Conservation (phyloP, 768 basidiomycete species). For the Rhodocollybia butyracea region DNA sequence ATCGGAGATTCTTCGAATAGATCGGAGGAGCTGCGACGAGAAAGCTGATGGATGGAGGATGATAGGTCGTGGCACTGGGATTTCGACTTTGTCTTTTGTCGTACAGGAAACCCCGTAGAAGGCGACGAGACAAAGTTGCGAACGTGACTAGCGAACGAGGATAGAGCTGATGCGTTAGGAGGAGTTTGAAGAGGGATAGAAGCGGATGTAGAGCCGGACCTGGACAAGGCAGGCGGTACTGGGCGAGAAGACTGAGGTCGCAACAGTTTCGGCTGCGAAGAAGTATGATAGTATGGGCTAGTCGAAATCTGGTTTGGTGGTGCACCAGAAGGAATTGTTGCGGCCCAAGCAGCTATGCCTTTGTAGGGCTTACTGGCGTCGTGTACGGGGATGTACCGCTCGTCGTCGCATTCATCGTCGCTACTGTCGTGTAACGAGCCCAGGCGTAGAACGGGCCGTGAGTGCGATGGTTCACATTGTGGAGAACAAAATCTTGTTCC, state of each 20-base stretch:
- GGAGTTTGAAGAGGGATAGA: background rate
- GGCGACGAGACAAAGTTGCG: slow-evolving; percentile 1
- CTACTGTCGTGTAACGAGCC: no score
- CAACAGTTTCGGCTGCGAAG: background rate
- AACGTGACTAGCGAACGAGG: background rate
- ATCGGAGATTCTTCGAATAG: background rate
- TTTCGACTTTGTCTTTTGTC: background rate
- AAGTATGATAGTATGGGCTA: background rate
- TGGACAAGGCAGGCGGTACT: background rate
- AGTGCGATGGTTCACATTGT: background rate
- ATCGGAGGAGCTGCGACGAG: background rate
- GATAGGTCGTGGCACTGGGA: background rate
- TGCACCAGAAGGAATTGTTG: background rate
- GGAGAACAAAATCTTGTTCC: background rate
- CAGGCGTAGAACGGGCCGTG: background rate
- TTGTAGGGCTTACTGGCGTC: background rate
- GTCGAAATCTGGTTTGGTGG: background rate
- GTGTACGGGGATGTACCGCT: background rate
- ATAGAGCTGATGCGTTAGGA: background rate
- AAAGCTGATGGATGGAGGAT: background rate
- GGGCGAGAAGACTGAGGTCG: background rate
- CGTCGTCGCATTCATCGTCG: background rate
- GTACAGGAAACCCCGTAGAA: background rate
- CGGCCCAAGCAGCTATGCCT: slow-evolving; percentile 1
- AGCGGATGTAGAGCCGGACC: background rate